Evolutionary conservation across 208 protist species (phyloP).

Genomic region (Tetramitus jugosus): DNA sequence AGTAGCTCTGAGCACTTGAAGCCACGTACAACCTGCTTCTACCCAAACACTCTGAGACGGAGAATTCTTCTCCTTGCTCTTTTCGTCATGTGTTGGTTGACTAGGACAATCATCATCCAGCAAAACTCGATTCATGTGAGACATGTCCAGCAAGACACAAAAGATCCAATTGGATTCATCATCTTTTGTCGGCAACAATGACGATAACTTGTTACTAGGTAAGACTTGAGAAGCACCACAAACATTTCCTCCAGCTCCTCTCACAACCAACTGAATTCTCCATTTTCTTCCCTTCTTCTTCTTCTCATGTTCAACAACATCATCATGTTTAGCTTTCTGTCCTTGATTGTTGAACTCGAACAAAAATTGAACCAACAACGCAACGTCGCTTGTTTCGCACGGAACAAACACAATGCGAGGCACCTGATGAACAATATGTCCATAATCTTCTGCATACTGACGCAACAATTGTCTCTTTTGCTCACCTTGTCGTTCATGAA

Average conservation of each 20-base stretch:
- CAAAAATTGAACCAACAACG: background rate
- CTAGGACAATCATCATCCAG: no score
- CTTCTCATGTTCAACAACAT: background rate
- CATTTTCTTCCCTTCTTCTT: background rate
- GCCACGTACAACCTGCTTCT: background rate
- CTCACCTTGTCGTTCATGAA: no score
- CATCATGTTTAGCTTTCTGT: background rate
- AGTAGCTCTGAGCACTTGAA: background rate
- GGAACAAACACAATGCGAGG: background rate
- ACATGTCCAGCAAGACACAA: no score
- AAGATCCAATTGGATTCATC: no score
- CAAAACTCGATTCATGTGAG: no score
- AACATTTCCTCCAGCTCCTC: background rate
- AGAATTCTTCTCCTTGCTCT: no score
- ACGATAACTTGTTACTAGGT: background rate
- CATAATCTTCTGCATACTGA: slow-evolving; percentile 5
- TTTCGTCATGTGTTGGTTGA: no score
- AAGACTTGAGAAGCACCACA: background rate
- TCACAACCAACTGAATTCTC: background rate
- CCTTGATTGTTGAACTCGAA: background rate
- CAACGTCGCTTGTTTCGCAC: background rate
- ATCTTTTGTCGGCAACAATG: background rate
- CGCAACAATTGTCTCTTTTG: no score
- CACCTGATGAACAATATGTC: background rate
- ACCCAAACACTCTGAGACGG: background rate